Conservation (phyloP, 73 alveolate species). For the Symbiodinium pilosum region DNA sequence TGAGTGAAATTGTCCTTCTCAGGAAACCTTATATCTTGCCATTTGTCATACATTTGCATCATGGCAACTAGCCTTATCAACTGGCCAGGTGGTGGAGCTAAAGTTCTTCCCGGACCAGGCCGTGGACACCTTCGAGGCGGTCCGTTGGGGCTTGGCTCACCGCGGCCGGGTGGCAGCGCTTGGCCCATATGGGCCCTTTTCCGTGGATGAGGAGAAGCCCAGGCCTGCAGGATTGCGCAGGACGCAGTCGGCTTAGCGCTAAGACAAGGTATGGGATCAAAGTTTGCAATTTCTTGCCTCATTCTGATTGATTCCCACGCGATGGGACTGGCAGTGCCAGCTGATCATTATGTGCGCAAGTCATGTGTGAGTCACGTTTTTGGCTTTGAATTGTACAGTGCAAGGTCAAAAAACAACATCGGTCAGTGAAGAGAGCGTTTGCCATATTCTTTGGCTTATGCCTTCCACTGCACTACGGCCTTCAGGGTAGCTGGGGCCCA, state of each 20-base stretch:
- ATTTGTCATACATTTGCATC: neutral
- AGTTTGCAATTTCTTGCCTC: neutral
- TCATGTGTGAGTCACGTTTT: neutral
- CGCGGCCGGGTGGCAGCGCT: neutral
- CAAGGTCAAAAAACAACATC: too few relatives aligned
- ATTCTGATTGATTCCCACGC: neutral
- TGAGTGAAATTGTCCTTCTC: neutral
- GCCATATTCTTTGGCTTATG: too few relatives aligned
- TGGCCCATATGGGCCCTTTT: neutral
- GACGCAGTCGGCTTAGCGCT: neutral
- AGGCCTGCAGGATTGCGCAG: neutral
- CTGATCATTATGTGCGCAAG: neutral
- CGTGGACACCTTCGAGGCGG: constrained; percentile 53
- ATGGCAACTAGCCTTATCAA: too few relatives aligned
- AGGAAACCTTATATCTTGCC: neutral
- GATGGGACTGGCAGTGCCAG: neutral
- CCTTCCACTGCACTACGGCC: too few relatives aligned
- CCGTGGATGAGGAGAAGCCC: neutral
- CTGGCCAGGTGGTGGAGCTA: constrained; percentile 27
- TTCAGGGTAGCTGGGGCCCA: too few relatives aligned
- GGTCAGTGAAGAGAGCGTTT: neutral
- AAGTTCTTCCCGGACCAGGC: constrained; percentile 26
- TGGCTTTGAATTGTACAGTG: too few relatives aligned
- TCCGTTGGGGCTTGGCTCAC: neutral
- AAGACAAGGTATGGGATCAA: neutral